phyloP scores from a whole-genome alignment of 768 basidiomycete species.

The Pseudohyphozyma bogoriensis region DNA sequence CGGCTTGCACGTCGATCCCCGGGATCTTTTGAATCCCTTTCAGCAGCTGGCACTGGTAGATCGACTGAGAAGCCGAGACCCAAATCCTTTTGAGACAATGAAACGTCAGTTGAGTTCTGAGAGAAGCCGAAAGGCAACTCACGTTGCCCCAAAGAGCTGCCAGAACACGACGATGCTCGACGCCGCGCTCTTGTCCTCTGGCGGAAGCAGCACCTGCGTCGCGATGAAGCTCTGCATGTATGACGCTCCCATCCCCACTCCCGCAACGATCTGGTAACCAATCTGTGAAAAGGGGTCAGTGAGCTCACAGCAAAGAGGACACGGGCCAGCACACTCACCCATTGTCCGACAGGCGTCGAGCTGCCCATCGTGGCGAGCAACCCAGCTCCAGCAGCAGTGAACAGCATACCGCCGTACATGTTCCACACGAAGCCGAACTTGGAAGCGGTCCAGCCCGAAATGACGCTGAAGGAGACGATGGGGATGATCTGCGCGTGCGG shows the following conservation, averaged over 20 bases:
- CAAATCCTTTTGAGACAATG: neutral
- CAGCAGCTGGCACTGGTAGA: slow-evolving; percentile 20
- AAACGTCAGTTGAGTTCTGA: no score
- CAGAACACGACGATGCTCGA: slow-evolving; percentile 16
- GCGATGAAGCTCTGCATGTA: slow-evolving; percentile 24
- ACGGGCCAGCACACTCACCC: slow-evolving; percentile 7
- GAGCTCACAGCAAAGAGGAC: no score
- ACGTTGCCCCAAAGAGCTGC: slow-evolving; percentile 21
- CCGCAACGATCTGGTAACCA: neutral
- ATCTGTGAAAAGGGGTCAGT: no score
- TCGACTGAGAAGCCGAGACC: slow-evolving; percentile 12
- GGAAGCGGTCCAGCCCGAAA: slow-evolving; percentile 9
- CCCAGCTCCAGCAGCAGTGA: slow-evolving; percentile 15
- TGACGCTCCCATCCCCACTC: slow-evolving; percentile 15
- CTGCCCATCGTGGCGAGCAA: slow-evolving; percentile 11
- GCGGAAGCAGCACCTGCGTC: slow-evolving; percentile 5
- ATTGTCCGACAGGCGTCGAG: slow-evolving; percentile 3
- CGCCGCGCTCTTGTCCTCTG: slow-evolving; percentile 4
- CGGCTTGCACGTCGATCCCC: slow-evolving; percentile 10
- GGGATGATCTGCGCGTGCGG: no score
- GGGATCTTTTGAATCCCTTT: slow-evolving; percentile 2
- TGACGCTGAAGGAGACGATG: slow-evolving; percentile 4
- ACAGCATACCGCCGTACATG: neutral
- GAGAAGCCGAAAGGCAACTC: no score
- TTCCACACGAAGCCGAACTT: neutral